A percentile compares a stretch with the other conserved stretches of the same genome.
Conservation (phyloP, 176 grass and related monocot genomes). For the Zoysia japonica region DNA sequence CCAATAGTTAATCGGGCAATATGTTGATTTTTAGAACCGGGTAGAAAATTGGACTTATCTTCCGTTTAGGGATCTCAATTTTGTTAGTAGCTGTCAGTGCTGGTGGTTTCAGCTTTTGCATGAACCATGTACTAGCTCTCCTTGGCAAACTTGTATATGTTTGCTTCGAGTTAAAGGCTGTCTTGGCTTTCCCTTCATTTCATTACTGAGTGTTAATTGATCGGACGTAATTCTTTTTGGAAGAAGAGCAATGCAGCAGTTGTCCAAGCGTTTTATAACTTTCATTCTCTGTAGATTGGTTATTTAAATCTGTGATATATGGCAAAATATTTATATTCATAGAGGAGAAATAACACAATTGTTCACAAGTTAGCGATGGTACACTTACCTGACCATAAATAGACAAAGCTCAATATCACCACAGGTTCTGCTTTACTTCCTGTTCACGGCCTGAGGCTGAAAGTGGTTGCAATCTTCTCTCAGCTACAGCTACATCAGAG, state of each 20-base stretch:
- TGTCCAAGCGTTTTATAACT: too few relatives aligned
- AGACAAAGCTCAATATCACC: background rate
- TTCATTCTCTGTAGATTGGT: too few relatives aligned
- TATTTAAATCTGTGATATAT: background rate
- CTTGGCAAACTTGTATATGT: background rate
- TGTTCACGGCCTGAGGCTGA: background rate
- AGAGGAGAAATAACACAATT: background rate
- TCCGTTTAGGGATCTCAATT: background rate
- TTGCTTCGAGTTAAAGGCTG: background rate
- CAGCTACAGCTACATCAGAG: background rate
- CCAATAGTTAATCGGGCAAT: background rate
- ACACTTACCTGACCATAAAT: background rate
- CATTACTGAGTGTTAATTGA: background rate
- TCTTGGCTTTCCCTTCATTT: background rate
- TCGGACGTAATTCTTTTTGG: background rate
- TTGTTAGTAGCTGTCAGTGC: background rate
- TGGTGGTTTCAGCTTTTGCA: background rate
- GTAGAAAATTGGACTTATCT: constrained; percentile 3
- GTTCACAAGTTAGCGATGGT: background rate
- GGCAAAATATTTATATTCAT: background rate
- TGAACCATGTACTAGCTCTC: background rate
- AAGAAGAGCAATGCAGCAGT: background rate
- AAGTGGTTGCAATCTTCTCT: background rate
- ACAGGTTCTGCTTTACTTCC: background rate
- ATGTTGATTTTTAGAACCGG: background rate